Conservation (phyloP, 805 yeast genomes). For the Hanseniaspora osmophila region DNA sequence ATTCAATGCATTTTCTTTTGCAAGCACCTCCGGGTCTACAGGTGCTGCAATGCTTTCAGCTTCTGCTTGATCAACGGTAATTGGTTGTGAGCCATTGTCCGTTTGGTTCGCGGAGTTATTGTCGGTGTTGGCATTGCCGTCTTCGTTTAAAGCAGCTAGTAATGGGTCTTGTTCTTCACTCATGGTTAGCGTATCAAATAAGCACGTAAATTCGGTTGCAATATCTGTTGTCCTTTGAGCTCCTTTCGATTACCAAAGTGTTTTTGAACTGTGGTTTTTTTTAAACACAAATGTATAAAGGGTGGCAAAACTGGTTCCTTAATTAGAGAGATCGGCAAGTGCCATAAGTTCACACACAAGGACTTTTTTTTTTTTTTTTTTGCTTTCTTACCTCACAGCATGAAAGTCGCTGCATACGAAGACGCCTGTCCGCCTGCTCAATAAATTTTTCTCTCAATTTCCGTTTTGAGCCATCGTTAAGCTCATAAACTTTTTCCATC, state of each 20-base stretch:
- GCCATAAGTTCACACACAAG: too few relatives aligned
- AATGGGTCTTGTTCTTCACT: constrained; percentile 66
- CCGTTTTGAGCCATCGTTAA: too few relatives aligned
- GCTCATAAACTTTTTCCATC: too few relatives aligned
- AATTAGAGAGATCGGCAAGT: too few relatives aligned
- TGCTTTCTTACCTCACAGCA: not conserved
- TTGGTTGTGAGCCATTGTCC: constrained; percentile 16
- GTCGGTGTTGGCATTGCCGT: constrained; percentile 5
- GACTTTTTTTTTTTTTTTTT: not conserved
- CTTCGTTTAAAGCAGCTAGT: constrained; percentile 40
- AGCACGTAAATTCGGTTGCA: too few relatives aligned
- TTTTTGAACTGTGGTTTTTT: too few relatives aligned
- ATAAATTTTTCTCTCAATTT: too few relatives aligned
- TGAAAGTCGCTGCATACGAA: too few relatives aligned
- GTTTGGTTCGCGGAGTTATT: constrained; percentile 7
- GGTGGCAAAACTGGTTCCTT: not conserved
- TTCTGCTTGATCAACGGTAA: constrained; percentile 19
- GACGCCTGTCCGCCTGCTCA: too few relatives aligned
- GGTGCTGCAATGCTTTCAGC: constrained; percentile 19
- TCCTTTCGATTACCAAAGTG: too few relatives aligned
- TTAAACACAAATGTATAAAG: not conserved
- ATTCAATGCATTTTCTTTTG: constrained; percentile 57
- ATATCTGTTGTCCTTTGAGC: too few relatives aligned
- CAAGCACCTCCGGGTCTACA: constrained; percentile 41
- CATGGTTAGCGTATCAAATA: constrained; percentile 19